Conservation (phyloP, 768 basidiomycete genomes). For the Tulasnella sp. region DNA sequence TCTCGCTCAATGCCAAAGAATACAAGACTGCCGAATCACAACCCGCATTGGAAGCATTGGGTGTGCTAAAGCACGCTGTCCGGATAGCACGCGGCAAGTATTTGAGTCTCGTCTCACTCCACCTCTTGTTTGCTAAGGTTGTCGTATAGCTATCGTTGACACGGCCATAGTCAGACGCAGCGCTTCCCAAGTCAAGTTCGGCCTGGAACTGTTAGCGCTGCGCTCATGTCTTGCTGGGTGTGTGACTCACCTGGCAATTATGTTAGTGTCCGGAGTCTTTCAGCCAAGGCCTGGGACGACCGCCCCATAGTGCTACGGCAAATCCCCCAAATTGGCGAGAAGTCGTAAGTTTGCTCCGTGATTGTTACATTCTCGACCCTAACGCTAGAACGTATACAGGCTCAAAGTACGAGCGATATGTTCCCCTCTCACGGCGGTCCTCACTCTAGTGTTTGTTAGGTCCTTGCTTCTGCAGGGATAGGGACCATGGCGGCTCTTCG, state of each 20-base stretch:
- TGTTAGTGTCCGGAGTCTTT: slow-evolving; percentile 61
- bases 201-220: slow-evolving; percentile 39
- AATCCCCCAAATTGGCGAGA: slow-evolving; percentile 85
- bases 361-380: background rate
- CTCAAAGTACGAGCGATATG: slow-evolving; percentile 30
- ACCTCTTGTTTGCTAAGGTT: background rate
- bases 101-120: background rate
- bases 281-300: slow-evolving; percentile 90
- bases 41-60: slow-evolving; percentile 61
- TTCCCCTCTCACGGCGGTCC: background rate
- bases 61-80: slow-evolving; percentile 68
- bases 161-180: slow-evolving; percentile 61
- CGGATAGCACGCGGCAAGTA: slow-evolving; percentile 69
- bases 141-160: slow-evolving; percentile 62
- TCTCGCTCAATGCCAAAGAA: slow-evolving; percentile 64
- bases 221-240: slow-evolving; percentile 8
- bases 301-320: slow-evolving; percentile 79
- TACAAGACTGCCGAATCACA: slow-evolving; percentile 69
- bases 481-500: slow-evolving; percentile 55
- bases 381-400: background rate
- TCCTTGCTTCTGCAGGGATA: slow-evolving; percentile 71
- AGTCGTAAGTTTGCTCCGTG: slow-evolving; percentile 56
- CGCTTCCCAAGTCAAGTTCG: slow-evolving; percentile 65
- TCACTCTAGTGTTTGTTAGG: slow-evolving; percentile 40
- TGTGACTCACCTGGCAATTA: background rate